These are phyloP conservation scores for Escallonia rubra DNA, from an alignment of 129 eudicot species.

Conservation along the genomic window DNA sequence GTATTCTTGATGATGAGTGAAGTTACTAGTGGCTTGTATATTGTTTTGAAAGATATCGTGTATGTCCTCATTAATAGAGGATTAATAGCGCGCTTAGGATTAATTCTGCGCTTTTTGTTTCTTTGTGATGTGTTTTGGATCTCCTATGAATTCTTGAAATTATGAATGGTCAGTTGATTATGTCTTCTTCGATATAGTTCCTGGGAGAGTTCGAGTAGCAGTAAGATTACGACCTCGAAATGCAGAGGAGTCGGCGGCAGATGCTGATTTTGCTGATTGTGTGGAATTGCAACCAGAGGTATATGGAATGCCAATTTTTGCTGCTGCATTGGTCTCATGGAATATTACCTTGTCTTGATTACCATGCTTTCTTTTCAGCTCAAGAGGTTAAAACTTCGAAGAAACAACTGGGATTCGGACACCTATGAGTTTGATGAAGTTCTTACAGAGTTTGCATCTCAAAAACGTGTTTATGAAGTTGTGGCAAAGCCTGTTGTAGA, in stretches of 20 bases:
- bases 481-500: conserved; percentile 99
- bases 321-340: not conserved
- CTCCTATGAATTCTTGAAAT: not conserved
- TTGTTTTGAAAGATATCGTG: not conserved
- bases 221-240: conserved; percentile 91
- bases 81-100: not conserved
- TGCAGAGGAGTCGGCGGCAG: conserved; percentile 76
- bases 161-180: conserved; percentile 3
- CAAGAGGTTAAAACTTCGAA: conserved; percentile 74
- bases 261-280: conserved; percentile 97
- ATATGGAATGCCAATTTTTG: conserved; percentile 8
- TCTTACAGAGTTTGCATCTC: conserved; percentile 93
- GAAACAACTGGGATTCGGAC: conserved; percentile 96
- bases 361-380: conserved; percentile 40
- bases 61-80: not conserved
- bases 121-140: not conserved
- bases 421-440: conserved; percentile 96
- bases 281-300: conserved; percentile 99
- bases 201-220: conserved; percentile 93
- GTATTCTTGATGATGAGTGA: too few relatives aligned
- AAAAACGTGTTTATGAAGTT: conserved; percentile 94
- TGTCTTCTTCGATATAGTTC: conserved; percentile 32
- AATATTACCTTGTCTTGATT: not conserved
- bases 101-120: not conserved
- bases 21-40: not conserved